Evolutionary conservation across 208 protist genomes (phyloP), one percentile per base, ranked within the genome.

Genomic region (Leishmania amazonensis): DNA sequence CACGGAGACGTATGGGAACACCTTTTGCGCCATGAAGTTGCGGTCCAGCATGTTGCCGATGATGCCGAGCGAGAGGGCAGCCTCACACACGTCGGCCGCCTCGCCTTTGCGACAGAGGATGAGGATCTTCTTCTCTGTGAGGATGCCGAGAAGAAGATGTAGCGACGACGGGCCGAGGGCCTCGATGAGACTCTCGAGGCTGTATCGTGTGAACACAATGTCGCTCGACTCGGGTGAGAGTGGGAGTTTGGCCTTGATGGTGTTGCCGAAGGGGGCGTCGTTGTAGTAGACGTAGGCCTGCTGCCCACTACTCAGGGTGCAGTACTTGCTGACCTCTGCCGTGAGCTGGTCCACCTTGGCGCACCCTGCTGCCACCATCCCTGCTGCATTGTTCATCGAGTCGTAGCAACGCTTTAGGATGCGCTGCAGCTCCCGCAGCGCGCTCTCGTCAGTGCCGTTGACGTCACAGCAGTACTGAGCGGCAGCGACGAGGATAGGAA

Each of bases 1-100:
- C 47, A 96, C 87, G 42, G 93, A 94, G 31, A 88, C 88, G 84
- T 94, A 96, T 19, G 93, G 93, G 72, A 96, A 96, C 45, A 96
- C 91, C 76, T 90, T 91, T n/a, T 77, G 86, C n/a, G 83, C 78
- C 67, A 91, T 84, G 75, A 94, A 94, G 75, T 86, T 73, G n/a
- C 84, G 83, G 72, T 96, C 89, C 42, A 96, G 75, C 62, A 92
- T 45, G 81, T 89, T 91, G 42, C 91, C 90, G 57, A 96, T 79
- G 54, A 92, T 75, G 13, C 93, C 93, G 9, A 96, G 76, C 13
- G 93, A 86, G 21, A 96, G 79, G 24, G 88, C 82, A 54, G 87
- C 91, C 81, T 96, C 90, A 80, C 89, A 93, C 24, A 95, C 93
- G 79, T 95, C 91, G n/a, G 88, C 89, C 3, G 91, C 83, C 40